phyloP scores from a whole-genome alignment of 108 stramenopile genomes.

The Cyclotella atomus region DNA sequence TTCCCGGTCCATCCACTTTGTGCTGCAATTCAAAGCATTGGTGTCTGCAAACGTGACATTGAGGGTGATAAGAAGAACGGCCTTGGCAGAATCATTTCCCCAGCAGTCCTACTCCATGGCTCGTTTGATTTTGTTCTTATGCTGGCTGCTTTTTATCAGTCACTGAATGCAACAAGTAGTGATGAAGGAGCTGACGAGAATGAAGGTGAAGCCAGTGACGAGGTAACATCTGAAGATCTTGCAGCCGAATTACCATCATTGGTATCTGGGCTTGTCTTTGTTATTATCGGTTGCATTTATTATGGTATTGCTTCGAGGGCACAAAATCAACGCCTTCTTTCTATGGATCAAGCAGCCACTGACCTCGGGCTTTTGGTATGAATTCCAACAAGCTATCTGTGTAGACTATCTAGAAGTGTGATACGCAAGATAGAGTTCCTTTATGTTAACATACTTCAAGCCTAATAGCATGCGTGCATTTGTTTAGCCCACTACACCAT shows the following conservation, averaged over 20 bases:
- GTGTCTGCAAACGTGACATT: slow-evolving; percentile 77
- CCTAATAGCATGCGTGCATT: background rate
- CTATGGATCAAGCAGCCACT: slow-evolving; percentile 36
- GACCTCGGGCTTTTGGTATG: slow-evolving; percentile 36
- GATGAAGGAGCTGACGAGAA: slow-evolving; percentile 42
- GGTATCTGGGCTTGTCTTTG: slow-evolving; percentile 36
- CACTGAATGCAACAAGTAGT: slow-evolving; percentile 26
- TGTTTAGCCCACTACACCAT: background rate
- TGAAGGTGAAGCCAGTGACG: slow-evolving; percentile 3
- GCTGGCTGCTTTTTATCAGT: slow-evolving; percentile 67
- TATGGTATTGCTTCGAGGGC: slow-evolving; percentile 41
- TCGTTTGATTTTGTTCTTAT: slow-evolving; percentile 78
- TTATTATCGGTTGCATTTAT: slow-evolving; percentile 37
- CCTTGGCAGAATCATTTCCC: slow-evolving; percentile 66
- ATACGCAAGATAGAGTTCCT: too few relatives aligned
- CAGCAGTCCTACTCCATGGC: slow-evolving; percentile 83
- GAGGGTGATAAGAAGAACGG: slow-evolving; percentile 55
- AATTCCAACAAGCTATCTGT: too few relatives aligned
- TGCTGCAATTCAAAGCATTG: slow-evolving; percentile 83
- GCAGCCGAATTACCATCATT: slow-evolving; percentile 34
- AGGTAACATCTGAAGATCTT: slow-evolving; percentile 12
- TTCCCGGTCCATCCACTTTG: slow-evolving; percentile 88
- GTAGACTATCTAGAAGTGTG: too few relatives aligned
- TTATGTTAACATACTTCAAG: too few relatives aligned
- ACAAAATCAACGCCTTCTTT: slow-evolving; percentile 34